phyloP scores from a whole-genome alignment of 2,329 filamentous ascomycete genomes.

The Pyricularia grisea region DNA sequence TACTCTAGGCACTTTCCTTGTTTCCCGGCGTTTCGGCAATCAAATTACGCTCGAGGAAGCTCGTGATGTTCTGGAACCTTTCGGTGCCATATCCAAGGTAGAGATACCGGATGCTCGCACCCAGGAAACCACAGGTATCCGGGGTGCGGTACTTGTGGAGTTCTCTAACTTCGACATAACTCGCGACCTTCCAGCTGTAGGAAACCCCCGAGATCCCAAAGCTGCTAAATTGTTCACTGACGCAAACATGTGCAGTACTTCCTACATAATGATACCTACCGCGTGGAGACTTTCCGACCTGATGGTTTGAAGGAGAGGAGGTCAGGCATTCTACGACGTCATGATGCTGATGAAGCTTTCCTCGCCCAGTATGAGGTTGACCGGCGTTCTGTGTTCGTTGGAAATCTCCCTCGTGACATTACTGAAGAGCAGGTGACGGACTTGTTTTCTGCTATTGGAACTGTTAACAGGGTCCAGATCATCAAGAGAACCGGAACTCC shows the following conservation, averaged over 20 bases:
- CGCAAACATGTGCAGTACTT: conserved; percentile 18
- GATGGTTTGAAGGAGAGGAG: conserved; percentile 23
- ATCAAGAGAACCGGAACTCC: conserved; percentile 15
- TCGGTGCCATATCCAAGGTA: conserved; percentile 32
- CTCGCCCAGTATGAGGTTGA: conserved; percentile 22
- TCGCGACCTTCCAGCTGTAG: conserved; percentile 38
- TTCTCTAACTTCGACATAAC: conserved; percentile 41
- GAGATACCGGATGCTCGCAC: conserved; percentile 24
- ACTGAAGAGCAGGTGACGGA: conserved; percentile 15
- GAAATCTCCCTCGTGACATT: conserved; percentile 17
- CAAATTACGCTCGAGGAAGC: conserved; percentile 34
- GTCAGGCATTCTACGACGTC: conserved; percentile 11
- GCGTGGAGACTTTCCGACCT: conserved; percentile 10
- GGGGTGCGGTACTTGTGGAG: conserved; percentile 33
- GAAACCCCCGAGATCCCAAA: conserved; percentile 12
- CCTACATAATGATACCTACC: conserved; percentile 20
- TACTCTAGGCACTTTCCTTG: conserved; percentile 36
- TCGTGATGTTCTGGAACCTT: conserved; percentile 26
- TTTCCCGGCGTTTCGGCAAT: conserved; percentile 29
- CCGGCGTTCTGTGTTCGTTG: conserved; percentile 24
- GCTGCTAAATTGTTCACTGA: conserved; percentile 4
- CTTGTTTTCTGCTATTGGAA: conserved; percentile 16
- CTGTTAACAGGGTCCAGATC: conserved; percentile 18
- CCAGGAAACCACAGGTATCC: conserved; percentile 23
- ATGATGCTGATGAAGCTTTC: conserved; percentile 18